Conservation (phyloP, 805 yeast genomes). For the Zygosaccharomyces lentus region DNA sequence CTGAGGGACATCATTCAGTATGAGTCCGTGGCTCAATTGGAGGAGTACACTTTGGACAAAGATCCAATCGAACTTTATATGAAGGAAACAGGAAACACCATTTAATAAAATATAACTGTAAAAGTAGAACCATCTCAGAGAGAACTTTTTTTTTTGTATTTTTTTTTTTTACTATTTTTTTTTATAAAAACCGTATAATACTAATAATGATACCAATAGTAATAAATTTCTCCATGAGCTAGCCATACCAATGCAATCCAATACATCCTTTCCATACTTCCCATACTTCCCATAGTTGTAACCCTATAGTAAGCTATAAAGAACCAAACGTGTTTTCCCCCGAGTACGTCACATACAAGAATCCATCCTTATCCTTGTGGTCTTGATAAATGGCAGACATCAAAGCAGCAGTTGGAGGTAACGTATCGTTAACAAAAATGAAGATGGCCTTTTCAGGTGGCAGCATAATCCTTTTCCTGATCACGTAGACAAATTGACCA, state of each 20-base stretch:
- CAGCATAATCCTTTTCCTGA: conserved; percentile 90
- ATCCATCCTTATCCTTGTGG: conserved; percentile 97
- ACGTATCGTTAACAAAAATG: conserved; percentile 91
- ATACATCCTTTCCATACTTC: not conserved
- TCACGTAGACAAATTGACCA: conserved; percentile 97
- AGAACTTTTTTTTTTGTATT: not conserved
- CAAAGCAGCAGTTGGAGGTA: conserved; percentile 97
- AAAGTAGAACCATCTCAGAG: not conserved
- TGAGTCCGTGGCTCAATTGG: conserved; percentile 43
- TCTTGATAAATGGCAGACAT: conserved; percentile 94
- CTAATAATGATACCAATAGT: not conserved
- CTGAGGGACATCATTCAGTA: conserved; percentile 52
- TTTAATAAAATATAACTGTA: conserved; percentile 11
- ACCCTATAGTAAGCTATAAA: not conserved
- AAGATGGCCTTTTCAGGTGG: conserved; percentile 98
- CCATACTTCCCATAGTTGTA: not conserved
- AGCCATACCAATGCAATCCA: conserved; percentile 7
- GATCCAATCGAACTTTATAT: conserved; percentile 58
- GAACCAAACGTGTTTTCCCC: conserved; percentile 96
- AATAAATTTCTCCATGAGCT: not conserved
- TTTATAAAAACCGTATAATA: not conserved
- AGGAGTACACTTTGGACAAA: conserved; percentile 44
- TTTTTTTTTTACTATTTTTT: not conserved
- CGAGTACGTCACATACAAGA: conserved; percentile 89
- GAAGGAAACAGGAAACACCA: conserved; percentile 37